A percentile compares a stretch with the other conserved stretches of the same genome.
Evolutionary conservation across 345 rosid genomes (phyloP).

Genomic region (Bruguiera gymnorhiza): DNA sequence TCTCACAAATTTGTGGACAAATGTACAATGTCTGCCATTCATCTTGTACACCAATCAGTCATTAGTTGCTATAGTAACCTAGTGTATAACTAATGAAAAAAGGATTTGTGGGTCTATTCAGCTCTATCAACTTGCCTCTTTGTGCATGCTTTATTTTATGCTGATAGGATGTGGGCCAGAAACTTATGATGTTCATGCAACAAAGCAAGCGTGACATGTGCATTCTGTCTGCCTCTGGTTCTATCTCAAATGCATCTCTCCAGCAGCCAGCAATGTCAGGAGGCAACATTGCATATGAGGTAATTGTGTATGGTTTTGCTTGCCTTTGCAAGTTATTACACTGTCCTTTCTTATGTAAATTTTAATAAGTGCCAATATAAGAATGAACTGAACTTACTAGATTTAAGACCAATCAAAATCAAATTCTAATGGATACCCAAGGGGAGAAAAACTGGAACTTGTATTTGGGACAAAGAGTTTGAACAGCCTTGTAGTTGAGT

Average conservation of each 20-base stretch:
- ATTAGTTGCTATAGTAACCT: background rate
- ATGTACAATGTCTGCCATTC: background rate
- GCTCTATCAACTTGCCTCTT: constrained; percentile 5
- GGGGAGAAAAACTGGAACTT: no score
- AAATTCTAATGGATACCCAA: no score
- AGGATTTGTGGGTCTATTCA: background rate
- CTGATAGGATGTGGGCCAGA: constrained; percentile 80
- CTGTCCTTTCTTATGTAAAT: background rate
- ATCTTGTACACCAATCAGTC: background rate
- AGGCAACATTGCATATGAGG: constrained; percentile 79
- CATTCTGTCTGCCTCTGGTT: constrained; percentile 82
- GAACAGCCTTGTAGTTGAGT: no score
- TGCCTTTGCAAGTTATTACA: background rate
- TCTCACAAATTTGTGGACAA: no score
- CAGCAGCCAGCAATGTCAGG: constrained; percentile 81
- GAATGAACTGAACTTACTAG: background rate
- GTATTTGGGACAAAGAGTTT: no score
- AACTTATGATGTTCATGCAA: constrained; percentile 59
- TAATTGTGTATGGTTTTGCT: constrained; percentile 23
- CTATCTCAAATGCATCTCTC: constrained; percentile 72
- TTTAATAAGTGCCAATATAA: background rate
- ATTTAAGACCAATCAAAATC: background rate
- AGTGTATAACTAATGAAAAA: background rate
- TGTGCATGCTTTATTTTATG: constrained; percentile 17
- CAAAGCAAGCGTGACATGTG: constrained; percentile 80